phyloP scores from a whole-genome alignment of 2,329 filamentous ascomycete genomes.

The Pseudocercospora macadamiae region DNA sequence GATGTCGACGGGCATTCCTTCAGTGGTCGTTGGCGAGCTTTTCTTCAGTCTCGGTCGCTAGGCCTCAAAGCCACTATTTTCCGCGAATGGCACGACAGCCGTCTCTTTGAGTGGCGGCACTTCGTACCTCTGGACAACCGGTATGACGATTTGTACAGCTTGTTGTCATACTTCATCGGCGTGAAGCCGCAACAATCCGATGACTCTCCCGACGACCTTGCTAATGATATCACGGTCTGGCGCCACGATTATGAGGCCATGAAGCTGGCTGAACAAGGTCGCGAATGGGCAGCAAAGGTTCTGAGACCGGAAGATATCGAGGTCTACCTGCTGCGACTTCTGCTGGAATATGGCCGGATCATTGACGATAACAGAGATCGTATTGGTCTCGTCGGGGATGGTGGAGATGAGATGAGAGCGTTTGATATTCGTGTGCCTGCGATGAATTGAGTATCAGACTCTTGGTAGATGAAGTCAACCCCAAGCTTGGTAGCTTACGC shows the following conservation, averaged over 20 bases:
- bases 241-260: conserved; percentile 43
- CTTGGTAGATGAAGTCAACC: too few relatives aligned
- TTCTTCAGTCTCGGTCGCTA: conserved; percentile 69
- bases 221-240: background rate
- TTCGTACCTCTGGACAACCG: conserved; percentile 79
- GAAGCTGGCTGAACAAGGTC: conserved; percentile 49
- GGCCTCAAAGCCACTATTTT: conserved; percentile 79
- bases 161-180: conserved; percentile 62
- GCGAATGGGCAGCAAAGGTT: conserved; percentile 38
- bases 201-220: background rate
- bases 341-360: conserved; percentile 19
- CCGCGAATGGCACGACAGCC: conserved; percentile 76
- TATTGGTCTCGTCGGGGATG: background rate
- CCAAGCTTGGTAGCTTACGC: too few relatives aligned
- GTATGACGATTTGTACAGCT: conserved; percentile 72
- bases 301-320: conserved; percentile 22
- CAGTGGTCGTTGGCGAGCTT: conserved; percentile 49
- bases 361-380: conserved; percentile 6
- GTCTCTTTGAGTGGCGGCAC: conserved; percentile 74
- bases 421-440: conserved; percentile 1
- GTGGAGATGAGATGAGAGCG: conserved; percentile 5
- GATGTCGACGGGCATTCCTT: conserved; percentile 72
- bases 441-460: background rate
- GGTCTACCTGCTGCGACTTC: conserved; percentile 20
- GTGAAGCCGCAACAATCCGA: background rate